These are phyloP conservation scores for Fraxinus greggii DNA, from an alignment of 305 asterid species.

Conservation along the genomic window DNA sequence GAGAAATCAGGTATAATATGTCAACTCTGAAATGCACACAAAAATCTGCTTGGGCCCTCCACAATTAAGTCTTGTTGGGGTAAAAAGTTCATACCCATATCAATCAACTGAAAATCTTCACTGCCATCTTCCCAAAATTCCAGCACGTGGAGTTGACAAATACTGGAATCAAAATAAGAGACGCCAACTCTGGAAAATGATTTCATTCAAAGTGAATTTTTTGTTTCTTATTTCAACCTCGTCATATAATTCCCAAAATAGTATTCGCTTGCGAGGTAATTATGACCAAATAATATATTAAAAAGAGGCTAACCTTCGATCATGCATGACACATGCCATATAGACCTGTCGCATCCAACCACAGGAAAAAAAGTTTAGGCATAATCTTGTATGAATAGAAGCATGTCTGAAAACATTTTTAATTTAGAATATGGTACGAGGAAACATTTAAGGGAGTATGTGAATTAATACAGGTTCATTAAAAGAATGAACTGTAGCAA, in stretches of 20 bases:
- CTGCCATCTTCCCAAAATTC: conserved; percentile 86
- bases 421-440: not conserved
- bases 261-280: conserved; percentile 4
- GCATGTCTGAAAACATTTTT: conserved; percentile 4
- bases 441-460: not conserved
- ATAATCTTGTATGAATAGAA: conserved; percentile 15
- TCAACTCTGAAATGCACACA: not conserved
- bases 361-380: conserved; percentile 13
- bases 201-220: conserved; percentile 11
- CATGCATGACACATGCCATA: conserved; percentile 86
- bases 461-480: not conserved
- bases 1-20: not conserved
- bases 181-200: conserved; percentile 74
- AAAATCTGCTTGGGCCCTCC: not conserved
- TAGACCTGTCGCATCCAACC: conserved; percentile 57
- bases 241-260: not conserved
- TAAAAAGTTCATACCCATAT: conserved; percentile 59
- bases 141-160: conserved; percentile 70
- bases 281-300: not conserved
- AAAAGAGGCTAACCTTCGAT: conserved; percentile 58
- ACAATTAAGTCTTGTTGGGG: not conserved
- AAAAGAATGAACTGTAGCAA: not conserved
- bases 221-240: not conserved
- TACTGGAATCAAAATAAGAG: conserved; percentile 73
- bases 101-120: conserved; percentile 66